Evolutionary conservation across 805 yeast species (phyloP).

Genomic region (Komagataella pseudopastoris): DNA sequence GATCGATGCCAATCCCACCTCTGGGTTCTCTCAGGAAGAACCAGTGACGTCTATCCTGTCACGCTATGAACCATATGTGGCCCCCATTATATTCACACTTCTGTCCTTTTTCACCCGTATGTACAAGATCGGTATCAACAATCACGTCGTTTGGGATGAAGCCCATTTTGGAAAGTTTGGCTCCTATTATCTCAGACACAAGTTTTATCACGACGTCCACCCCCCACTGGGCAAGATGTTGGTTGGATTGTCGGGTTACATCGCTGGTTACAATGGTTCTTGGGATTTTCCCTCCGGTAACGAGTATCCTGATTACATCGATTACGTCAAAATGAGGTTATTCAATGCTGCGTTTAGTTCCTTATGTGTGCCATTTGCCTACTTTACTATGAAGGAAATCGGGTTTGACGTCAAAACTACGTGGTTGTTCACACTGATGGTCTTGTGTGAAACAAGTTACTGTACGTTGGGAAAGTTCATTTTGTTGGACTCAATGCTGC

Average conservation of each 20-base stretch:
- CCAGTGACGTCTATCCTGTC: constrained; percentile 7
- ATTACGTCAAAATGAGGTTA: constrained; percentile 76
- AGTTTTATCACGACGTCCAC: constrained; percentile 77
- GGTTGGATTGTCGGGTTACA: constrained; percentile 62
- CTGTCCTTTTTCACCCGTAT: constrained; percentile 64
- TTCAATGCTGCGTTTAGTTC: constrained; percentile 81
- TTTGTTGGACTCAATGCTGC: constrained; percentile 79
- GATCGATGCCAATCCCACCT: constrained; percentile 10
- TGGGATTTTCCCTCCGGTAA: constrained; percentile 83
- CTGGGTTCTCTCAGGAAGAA: constrained; percentile 7
- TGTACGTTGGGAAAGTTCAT: constrained; percentile 82
- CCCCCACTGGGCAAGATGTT: constrained; percentile 81
- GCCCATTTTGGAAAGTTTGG: constrained; percentile 92
- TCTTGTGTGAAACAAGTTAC: constrained; percentile 68
- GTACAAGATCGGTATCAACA: constrained; percentile 58
- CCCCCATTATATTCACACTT: constrained; percentile 53
- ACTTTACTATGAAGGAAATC: constrained; percentile 63
- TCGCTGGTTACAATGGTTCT: constrained; percentile 80
- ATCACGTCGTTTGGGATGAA: constrained; percentile 90
- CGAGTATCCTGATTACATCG: constrained; percentile 60
- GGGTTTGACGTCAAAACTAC: constrained; percentile 60
- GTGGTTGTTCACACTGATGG: constrained; percentile 74
- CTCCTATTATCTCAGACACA: constrained; percentile 64
- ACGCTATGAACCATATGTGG: constrained; percentile 20
- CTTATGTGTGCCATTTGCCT: constrained; percentile 76